Evolutionary conservation across 139 green algal genomes (phyloP), one percentile per base, ranked within the genome.

Genomic region (Desmodesmus armatus): DNA sequence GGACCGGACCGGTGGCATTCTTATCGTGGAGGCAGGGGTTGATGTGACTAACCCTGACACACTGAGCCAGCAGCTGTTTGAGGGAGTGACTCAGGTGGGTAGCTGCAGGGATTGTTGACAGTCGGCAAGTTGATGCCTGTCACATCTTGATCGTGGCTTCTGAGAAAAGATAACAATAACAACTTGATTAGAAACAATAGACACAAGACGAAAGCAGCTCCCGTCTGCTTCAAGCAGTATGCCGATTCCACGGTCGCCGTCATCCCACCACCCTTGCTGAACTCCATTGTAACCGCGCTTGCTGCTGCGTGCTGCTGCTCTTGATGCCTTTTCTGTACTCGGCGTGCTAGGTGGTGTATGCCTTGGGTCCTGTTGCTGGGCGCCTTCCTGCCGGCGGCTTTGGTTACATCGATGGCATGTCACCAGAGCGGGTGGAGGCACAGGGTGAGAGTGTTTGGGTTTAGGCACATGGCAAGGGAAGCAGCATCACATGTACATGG

Each of bases 321-420:
- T 43, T 63, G 29, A 41, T 79, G 72, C 72, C 4, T 21, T 21
- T 60, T 19, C 40, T 79, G 72, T 43, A 65, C 43, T 33, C 74
- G 39, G n/a, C 40, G 35, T 0, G 66, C 53, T 82, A 94, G 91
- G 90, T 95, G 33, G 92, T 95, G 27, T 84, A 80, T 21, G 75
- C 92, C 19, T 74, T 96, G 47, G 95, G 93, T 9, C 87, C 91
- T 0, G 85, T 94, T 23, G 94, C 94, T 84, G 93, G 93, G 0
- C 87, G 85, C 11, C 90, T 89, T 75, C 84, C 93, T 5, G 90
- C 92, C 13, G 94, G 94, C 47, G 83, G 77, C 23, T 95, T 96
- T 88, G 94, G 94, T 53, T 94, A 94, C 70, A 58, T 94, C 2
- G 91, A 96, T 33, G 88, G 88, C 60, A 95, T 96, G 92, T 94